These are phyloP conservation scores for Cyanidioschyzon merolae DNA, from an alignment of 23 red algal genomes.

Conservation along the genomic window DNA sequence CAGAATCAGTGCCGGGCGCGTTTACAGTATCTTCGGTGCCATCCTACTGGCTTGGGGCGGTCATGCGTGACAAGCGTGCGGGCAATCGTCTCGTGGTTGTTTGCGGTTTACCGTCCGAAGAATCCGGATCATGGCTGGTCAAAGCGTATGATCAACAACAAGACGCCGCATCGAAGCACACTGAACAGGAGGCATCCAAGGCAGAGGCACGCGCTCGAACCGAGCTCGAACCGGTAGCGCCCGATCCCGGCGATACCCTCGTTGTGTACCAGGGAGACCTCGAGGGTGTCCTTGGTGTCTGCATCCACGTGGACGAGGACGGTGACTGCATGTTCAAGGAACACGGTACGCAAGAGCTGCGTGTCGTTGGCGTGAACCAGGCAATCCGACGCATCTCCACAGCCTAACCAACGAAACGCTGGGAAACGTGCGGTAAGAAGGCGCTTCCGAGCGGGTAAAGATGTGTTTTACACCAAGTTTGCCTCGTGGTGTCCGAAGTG, in stretches of 20 bases:
- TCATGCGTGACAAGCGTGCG: neutral
- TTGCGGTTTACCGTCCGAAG: neutral
- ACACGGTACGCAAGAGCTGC: neutral
- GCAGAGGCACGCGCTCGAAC: neutral
- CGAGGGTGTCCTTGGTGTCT: neutral
- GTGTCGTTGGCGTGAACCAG: constrained; percentile 1
- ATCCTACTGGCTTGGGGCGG: neutral
- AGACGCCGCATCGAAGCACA: neutral
- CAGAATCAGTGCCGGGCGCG: too few relatives aligned
- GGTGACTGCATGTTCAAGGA: constrained; percentile 13
- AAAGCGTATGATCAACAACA: neutral
- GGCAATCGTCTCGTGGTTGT: neutral
- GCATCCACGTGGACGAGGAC: constrained; percentile 8
- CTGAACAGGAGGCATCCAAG: neutral
- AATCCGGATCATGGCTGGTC: neutral
- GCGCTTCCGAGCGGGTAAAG: too few relatives aligned
- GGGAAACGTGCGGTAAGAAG: too few relatives aligned
- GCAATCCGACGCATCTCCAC: neutral
- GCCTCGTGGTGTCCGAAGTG: neutral
- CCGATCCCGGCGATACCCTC: neutral
- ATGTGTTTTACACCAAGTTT: neutral
- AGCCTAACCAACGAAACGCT: too few relatives aligned
- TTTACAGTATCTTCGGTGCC: neutral
- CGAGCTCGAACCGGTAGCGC: neutral
- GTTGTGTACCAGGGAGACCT: neutral